phyloP scores from a whole-genome alignment of 225 moss, liverwort and hornwort species.

The Antitrichia curtipendula region DNA sequence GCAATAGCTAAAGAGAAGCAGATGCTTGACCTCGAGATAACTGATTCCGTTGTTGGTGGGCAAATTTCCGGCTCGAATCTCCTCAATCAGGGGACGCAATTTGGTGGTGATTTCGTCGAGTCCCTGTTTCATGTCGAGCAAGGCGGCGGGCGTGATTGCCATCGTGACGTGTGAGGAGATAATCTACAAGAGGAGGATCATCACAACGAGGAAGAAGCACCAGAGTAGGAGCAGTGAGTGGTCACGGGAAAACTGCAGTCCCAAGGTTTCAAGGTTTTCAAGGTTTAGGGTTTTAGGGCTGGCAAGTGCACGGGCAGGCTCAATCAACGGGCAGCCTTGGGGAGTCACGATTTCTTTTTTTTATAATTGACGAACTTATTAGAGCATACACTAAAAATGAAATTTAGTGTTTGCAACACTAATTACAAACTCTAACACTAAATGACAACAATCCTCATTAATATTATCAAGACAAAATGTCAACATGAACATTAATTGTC shows the following conservation, averaged over 20 bases:
- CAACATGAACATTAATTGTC: background rate
- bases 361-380: background rate
- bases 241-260: too few species aligned
- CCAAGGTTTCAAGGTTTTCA: too few species aligned
- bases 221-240: too few species aligned
- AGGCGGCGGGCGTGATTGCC: background rate
- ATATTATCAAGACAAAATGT: background rate
- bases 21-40: constrained; percentile 49
- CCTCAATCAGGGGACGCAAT: constrained; percentile 16
- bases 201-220: background rate
- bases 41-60: constrained; percentile 32
- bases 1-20: constrained; percentile 44
- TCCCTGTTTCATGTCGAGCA: constrained; percentile 27
- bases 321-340: background rate
- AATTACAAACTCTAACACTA: background rate
- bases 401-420: background rate
- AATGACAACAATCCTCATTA: fast-evolving
- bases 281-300: background rate
- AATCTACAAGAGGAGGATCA: background rate
- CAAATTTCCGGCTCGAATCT: constrained; percentile 19
- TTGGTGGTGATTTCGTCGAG: constrained; percentile 32
- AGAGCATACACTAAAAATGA: background rate
- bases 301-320: background rate
- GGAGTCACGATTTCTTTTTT: background rate
- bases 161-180: background rate